These are phyloP conservation scores for Fragaria ananassa DNA, from an alignment of 306 rosid species.

Conservation along the genomic window DNA sequence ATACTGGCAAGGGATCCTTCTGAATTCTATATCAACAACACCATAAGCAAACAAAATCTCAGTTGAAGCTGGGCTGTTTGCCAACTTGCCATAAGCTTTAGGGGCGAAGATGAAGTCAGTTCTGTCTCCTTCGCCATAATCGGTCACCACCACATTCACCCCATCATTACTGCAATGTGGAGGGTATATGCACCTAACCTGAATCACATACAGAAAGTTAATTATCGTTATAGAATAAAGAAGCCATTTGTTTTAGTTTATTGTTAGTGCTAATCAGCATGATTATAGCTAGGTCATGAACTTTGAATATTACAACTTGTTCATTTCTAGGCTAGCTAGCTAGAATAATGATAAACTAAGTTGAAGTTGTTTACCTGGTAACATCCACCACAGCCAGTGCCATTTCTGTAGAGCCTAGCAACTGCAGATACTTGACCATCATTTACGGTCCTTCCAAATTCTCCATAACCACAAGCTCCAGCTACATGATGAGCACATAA, in stretches of 20 bases:
- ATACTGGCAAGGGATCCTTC: slow-evolving; percentile 53
- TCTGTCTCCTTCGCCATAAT: slow-evolving; percentile 52
- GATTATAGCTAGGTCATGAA: not conserved
- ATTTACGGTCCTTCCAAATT: slow-evolving; percentile 66
- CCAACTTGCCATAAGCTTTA: slow-evolving; percentile 38
- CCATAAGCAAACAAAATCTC: slow-evolving; percentile 33
- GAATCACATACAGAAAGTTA: not conserved
- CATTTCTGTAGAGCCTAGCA: slow-evolving; percentile 61
- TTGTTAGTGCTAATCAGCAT: slow-evolving; percentile 10
- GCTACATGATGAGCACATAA: slow-evolving; percentile 27
- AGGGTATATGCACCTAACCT: slow-evolving; percentile 52
- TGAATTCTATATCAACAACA: slow-evolving; percentile 51
- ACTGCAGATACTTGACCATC: slow-evolving; percentile 78
- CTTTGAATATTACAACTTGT: not conserved
- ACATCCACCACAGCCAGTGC: slow-evolving; percentile 84
- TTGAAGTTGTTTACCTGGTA: slow-evolving; percentile 48
- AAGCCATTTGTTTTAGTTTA: not conserved
- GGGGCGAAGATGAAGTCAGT: slow-evolving; percentile 56
- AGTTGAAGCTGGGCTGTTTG: slow-evolving; percentile 18
- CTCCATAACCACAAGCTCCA: slow-evolving; percentile 92
- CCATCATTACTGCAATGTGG: slow-evolving; percentile 38
- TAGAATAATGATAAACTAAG: not conserved
- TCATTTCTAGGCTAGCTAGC: not conserved
- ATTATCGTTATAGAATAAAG: not conserved
- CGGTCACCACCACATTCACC: slow-evolving; percentile 43